Evolutionary conservation across 2,329 filamentous ascomycete species (phyloP), one percentile per base, ranked within the genome.

Genomic region (Fusarium sp.): DNA sequence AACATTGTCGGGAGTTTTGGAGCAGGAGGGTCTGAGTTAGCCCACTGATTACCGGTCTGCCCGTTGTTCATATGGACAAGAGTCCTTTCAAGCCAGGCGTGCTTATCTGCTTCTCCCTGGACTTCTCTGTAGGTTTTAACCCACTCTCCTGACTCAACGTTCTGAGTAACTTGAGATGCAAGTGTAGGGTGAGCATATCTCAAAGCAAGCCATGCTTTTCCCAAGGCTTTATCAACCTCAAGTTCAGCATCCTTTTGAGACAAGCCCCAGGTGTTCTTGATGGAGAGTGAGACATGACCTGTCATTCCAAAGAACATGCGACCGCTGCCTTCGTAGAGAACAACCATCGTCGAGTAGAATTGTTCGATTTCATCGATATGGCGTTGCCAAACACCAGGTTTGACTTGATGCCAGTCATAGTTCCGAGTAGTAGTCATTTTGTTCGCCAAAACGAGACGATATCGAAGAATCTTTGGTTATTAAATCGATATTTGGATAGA

Each of bases 231-330:
- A 14, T 81, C 75, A 11, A 83, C 59, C 4, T 68, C 36, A 0
- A 42, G 17, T 12, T 70, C 62, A 13, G 72, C 65, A 0, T 76
- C 49, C 4, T 25, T 17, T 4, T 56, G 10, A 1, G 65, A n/a
- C 0, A 68, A 10, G 1, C 46, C n/a, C 2, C 58, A 15, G 4
- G 67, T 44, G 0, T 61, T n/a, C 0, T 62, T 27, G 5, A 80
- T 55, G 0, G 63, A 69, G 0, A 83, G 46, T 1, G 81, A 81
- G 4, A 84, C 47, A 22, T 81, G 80, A 0, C 81, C 83, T 0
- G 84, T 84, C 8, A 86, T 83, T 4, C 80, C 80, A 54, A 85
- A 85, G 66, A 80, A 83, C 57, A 78, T 81, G 2, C 82, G 81
- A 0, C 81, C 81, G 35, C 76, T 83, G 2, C 76, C 81, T 29